Percentiles rank a stretch among this genome's conserved stretches.
These are phyloP conservation scores for Saturnispora besseyi DNA, from an alignment of 805 yeast genomes.

Conservation along the genomic window DNA sequence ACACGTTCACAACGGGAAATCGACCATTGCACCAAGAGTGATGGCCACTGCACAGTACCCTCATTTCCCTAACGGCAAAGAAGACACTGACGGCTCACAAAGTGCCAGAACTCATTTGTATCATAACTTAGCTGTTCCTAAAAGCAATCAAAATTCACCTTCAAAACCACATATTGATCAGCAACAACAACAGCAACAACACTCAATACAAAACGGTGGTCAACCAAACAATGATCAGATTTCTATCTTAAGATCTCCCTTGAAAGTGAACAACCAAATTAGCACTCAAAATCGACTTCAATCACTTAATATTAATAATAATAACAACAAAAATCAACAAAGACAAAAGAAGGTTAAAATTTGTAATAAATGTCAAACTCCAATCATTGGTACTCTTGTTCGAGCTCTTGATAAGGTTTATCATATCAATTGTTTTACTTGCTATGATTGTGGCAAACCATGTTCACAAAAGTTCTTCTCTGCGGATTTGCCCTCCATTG, in stretches of 20 bases:
- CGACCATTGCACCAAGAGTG: neutral
- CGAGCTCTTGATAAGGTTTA: conserved; percentile 73
- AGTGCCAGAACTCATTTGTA: neutral
- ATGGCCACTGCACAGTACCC: neutral
- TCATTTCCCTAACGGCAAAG: neutral
- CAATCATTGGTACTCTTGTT: conserved; percentile 67
- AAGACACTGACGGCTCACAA: neutral
- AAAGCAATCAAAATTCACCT: neutral
- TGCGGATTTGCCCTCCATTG: conserved; percentile 34
- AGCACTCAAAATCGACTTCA: neutral
- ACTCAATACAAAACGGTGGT: neutral
- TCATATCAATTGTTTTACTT: conserved; percentile 82
- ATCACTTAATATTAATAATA: neutral
- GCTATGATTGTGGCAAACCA: conserved; percentile 72
- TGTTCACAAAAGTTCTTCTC: conserved; percentile 90
- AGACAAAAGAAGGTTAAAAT: conserved; percentile 25
- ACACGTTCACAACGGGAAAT: neutral
- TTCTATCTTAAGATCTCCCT: neutral
- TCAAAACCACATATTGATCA: neutral
- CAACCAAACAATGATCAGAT: neutral
- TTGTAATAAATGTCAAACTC: conserved; percentile 45
- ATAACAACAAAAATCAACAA: neutral
- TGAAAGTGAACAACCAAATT: neutral
- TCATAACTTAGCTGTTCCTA: conserved; percentile 1
- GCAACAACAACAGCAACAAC: neutral